phyloP scores from a whole-genome alignment of 2,329 filamentous ascomycete genomes.

The Neonectria hederae region DNA sequence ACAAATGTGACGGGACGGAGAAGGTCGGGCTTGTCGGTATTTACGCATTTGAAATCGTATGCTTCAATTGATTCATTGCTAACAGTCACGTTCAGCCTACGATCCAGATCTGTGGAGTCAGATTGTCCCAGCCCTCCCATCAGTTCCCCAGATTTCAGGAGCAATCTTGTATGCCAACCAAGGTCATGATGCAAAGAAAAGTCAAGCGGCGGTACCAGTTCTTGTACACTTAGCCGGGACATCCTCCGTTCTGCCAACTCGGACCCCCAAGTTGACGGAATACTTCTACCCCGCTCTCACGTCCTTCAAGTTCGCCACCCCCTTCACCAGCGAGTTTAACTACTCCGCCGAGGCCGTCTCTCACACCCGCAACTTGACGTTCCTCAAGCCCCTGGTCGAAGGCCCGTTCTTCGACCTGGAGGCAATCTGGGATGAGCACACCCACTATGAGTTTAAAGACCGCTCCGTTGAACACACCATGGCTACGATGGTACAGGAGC shows the following conservation, averaged over 20 bases:
- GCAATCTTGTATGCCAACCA: slow-evolving; percentile 34
- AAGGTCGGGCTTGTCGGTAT: slow-evolving; percentile 52
- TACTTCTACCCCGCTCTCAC: slow-evolving; percentile 54
- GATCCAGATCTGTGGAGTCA: slow-evolving; percentile 37
- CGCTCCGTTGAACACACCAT: slow-evolving; percentile 77
- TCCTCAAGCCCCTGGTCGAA: slow-evolving; percentile 69
- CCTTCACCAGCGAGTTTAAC: slow-evolving; percentile 60
- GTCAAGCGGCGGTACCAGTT: slow-evolving; percentile 21
- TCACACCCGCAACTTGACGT: slow-evolving; percentile 72
- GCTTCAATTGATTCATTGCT: neutral
- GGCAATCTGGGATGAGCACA: slow-evolving; percentile 82
- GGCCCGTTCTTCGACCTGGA: slow-evolving; percentile 80
- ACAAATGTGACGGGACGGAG: slow-evolving; percentile 48
- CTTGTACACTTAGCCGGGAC: slow-evolving; percentile 33
- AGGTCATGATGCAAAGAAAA: slow-evolving; percentile 3
- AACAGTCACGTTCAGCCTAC: slow-evolving; percentile 19
- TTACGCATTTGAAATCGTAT: neutral
- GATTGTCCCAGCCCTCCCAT: slow-evolving; percentile 30
- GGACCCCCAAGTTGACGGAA: slow-evolving; percentile 9
- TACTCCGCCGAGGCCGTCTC: slow-evolving; percentile 65
- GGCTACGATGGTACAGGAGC: slow-evolving; percentile 82
- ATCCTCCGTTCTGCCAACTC: slow-evolving; percentile 6
- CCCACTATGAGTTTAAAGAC: slow-evolving; percentile 74
- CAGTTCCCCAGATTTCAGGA: slow-evolving; percentile 35
- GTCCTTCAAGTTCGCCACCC: slow-evolving; percentile 56